phyloP scores from a whole-genome alignment of 2,329 filamentous ascomycete genomes.

The Graphiopsis chlorocephala region DNA sequence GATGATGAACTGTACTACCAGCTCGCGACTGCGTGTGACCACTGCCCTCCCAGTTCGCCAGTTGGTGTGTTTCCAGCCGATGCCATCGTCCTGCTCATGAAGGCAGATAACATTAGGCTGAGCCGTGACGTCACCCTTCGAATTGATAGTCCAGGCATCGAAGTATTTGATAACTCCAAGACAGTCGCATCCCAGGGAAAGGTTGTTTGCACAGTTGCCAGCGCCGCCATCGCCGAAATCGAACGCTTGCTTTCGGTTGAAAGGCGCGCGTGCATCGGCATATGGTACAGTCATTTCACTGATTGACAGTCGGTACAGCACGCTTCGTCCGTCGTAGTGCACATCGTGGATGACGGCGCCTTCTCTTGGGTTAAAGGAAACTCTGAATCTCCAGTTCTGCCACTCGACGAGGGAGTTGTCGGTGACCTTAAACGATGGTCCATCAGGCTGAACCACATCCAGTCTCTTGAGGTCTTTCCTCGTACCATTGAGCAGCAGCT shows the following conservation, averaged over 20 bases:
- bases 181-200: constrained; percentile 66
- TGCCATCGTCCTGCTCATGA: constrained; percentile 68
- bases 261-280: constrained; percentile 62
- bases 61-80: constrained; percentile 70
- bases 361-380: constrained; percentile 68
- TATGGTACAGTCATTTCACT: constrained; percentile 66
- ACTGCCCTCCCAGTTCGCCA: constrained; percentile 62
- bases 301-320: constrained; percentile 65
- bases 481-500: constrained; percentile 38
- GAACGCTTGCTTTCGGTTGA: constrained; percentile 68
- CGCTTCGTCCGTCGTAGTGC: constrained; percentile 61
- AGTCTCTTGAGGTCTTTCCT: constrained; percentile 59
- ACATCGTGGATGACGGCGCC: constrained; percentile 68
- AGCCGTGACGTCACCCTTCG: constrained; percentile 53
- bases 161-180: constrained; percentile 59
- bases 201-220: constrained; percentile 65
- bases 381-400: constrained; percentile 58
- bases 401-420: constrained; percentile 50
- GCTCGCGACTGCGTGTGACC: constrained; percentile 59
- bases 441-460: constrained; percentile 67
- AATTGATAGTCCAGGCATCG: constrained; percentile 53
- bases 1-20: constrained; percentile 66
- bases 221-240: constrained; percentile 69
- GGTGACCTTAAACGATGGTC: constrained; percentile 59
- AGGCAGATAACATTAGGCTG: constrained; percentile 64